Base-by-base conservation (phyloP, 1,139 yeast species). In the Suhomyces panamericanus region DNA sequence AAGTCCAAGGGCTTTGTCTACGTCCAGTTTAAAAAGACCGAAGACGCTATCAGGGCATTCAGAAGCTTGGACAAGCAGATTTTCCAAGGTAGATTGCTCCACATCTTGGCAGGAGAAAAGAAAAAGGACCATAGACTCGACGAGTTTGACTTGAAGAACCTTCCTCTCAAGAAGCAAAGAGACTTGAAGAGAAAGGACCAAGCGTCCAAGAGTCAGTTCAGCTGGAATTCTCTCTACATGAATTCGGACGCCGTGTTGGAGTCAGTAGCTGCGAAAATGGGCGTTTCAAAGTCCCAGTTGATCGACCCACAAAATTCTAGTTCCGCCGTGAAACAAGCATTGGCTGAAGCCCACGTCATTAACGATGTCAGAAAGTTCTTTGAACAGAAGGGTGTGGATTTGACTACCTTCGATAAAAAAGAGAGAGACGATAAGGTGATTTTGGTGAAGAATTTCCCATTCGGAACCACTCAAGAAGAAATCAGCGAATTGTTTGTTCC, bases 301-400 rank as follows among this genome's bases (percentile, higher is more conserved):
- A 79, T 93, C 49, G 95, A 93, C 63, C 95, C 96, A 1, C 86
- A 88, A 55, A 87, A 84, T 54, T 79, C 96, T 5, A 84, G 78
- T 52, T 87, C 96, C 41, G 97, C 96, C 1, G 98, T 93, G n/a
- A 89, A 90, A 60, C 98, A 91, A 65, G 98, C 99, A 0, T 77
- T 93, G 52, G 99, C 99, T 0, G 99, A 93, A 69, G 96, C 98
- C 1, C 93, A 90, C 60, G 96, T 91, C 17, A 85, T 93, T 59
- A 95, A 93, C 38, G 95, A 87, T 63, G 96, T 93, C 12, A 81
- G 96, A 58, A 81, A 81, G 55, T 93, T 82, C 65, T 93, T 93
- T 63, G 96, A 89, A 62, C 67, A 73, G 16, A 85, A 84, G 60
- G 96, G 96, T 17, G 88, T 95, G 34, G 97, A 93, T 67, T 70